Conservation (phyloP, 768 basidiomycete species). For the Tubosaeta sp. region DNA sequence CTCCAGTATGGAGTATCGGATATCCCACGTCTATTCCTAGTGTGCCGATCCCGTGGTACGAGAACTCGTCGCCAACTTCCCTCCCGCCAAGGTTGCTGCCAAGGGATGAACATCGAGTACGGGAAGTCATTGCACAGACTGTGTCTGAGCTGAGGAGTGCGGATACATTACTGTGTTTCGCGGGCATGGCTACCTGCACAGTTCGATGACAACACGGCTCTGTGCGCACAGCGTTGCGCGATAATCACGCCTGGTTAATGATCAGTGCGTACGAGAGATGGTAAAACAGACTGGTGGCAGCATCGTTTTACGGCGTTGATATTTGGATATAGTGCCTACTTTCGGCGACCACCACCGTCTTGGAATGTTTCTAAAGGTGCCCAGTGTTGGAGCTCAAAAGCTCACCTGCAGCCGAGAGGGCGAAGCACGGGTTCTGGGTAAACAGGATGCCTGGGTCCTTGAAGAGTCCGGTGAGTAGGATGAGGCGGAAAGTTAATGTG, state of each 20-base stretch:
- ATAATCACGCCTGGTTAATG: background rate
- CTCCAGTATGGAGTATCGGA: constrained; percentile 41
- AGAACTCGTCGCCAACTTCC: constrained; percentile 24
- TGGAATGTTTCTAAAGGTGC: constrained; percentile 43
- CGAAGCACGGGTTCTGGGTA: constrained; percentile 37
- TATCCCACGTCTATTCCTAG: constrained; percentile 15
- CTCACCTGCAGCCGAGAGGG: constrained; percentile 42
- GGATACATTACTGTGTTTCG: constrained; percentile 40
- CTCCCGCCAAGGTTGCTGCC: constrained; percentile 31
- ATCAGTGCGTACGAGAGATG: constrained; percentile 28
- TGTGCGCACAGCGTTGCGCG: constrained; percentile 38
- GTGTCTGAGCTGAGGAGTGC: constrained; percentile 30
- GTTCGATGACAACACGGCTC: too few species aligned
- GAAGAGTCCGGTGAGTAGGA: constrained; percentile 41
- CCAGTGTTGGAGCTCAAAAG: constrained; percentile 35
- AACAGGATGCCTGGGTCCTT: constrained; percentile 41
- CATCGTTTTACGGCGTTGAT: constrained; percentile 41
- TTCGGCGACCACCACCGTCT: constrained; percentile 38
- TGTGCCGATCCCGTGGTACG: constrained; percentile 5
- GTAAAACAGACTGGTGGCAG: constrained; percentile 38
- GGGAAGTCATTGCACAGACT: constrained; percentile 26
- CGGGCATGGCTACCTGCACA: constrained; percentile 36
- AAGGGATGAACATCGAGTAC: constrained; percentile 20
- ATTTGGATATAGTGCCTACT: constrained; percentile 39
- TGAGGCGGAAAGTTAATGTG: constrained; percentile 36